Evolutionary conservation across 768 basidiomycete species (phyloP), one percentile per base, ranked within the genome.

Genomic region (Suillus plorans): DNA sequence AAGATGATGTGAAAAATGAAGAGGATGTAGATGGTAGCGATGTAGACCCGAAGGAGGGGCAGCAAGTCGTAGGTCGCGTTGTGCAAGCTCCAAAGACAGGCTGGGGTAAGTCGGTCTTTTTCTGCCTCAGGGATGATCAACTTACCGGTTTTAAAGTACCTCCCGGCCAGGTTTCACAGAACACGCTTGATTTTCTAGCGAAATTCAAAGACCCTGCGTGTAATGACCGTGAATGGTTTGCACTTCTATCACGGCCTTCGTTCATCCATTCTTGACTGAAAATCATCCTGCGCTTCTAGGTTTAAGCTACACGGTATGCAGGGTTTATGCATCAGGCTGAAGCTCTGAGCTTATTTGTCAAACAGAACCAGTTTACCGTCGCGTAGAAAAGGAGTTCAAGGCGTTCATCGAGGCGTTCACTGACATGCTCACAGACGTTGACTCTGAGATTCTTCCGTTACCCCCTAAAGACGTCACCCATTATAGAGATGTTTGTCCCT

Each of bases 151-250:
- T 25, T 53, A 39, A 67, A 92, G 95, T 94, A 0, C 90, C 94
- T 0, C 85, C 93, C 14, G 95, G 95, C 10, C 87, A 88, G 74
- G 86, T 97, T 71, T 96, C 95, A 2, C 82, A 88, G 69, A 96
- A 97, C 68, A 93, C 91, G 4, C 75, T 98, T 42, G 79, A 92
- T 70, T 97, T 97, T 73, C 74, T 96, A 63, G 77, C 68, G 9
- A 81, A 89, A 31, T 80, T 97, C 47, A 83, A 83, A 71, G 85
- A 92, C 64, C 90, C 93, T 1, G 82, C 86, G 52, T 88, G 88
- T 71, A 95, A 98, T 66, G 91, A 97, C 73, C 84, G 94, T 4
- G 84, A 89, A 78, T 93, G 94, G 94, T 92, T 63, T 65, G 83
- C 25, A 56, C 31, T 1, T 37, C 2, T 42, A 53, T 34, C 12